A percentile compares a stretch with the other conserved stretches of the same genome.
These are phyloP conservation scores for Mrakia gelida DNA, from an alignment of 768 basidiomycete species.

Conservation along the genomic window DNA sequence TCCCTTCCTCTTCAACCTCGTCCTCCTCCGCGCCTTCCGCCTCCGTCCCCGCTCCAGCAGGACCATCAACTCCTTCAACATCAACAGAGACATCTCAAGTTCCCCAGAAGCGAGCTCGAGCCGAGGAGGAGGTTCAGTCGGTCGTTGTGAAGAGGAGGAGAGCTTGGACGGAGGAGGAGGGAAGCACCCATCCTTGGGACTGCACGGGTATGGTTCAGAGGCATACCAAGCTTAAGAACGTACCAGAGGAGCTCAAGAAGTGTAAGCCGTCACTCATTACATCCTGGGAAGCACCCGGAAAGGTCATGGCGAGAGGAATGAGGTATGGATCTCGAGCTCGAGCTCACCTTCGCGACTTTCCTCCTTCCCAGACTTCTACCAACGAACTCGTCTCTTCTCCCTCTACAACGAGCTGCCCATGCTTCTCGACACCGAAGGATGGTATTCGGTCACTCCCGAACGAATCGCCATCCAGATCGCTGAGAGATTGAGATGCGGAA, in stretches of 20 bases:
- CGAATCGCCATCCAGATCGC: slow-evolving; percentile 88
- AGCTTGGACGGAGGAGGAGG: slow-evolving; percentile 26
- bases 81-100: slow-evolving; percentile 3
- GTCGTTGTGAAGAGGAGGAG: slow-evolving; percentile 23
- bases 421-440: slow-evolving; percentile 89
- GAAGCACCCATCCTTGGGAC: slow-evolving; percentile 49
- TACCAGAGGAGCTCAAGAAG: slow-evolving; percentile 56
- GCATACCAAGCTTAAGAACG: slow-evolving; percentile 60
- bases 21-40: slow-evolving; percentile 30
- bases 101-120: slow-evolving; percentile 16
- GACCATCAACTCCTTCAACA: neutral
- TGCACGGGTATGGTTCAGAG: slow-evolving; percentile 69
- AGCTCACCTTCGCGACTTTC: neutral
- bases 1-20: slow-evolving; percentile 20
- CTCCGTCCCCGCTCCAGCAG: neutral
- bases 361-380: slow-evolving; percentile 65
- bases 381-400: slow-evolving; percentile 69
- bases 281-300: neutral
- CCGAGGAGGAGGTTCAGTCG: neutral
- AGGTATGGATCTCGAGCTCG: neutral
- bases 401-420: slow-evolving; percentile 50
- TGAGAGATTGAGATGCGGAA: slow-evolving; percentile 60
- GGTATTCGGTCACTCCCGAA: slow-evolving; percentile 96
- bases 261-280: slow-evolving; percentile 22
- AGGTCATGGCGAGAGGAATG: neutral